Evolutionary conservation across 2,329 filamentous ascomycete genomes (phyloP), one percentile per base, ranked within the genome.

Genomic region (Byssochlamys sp.): DNA sequence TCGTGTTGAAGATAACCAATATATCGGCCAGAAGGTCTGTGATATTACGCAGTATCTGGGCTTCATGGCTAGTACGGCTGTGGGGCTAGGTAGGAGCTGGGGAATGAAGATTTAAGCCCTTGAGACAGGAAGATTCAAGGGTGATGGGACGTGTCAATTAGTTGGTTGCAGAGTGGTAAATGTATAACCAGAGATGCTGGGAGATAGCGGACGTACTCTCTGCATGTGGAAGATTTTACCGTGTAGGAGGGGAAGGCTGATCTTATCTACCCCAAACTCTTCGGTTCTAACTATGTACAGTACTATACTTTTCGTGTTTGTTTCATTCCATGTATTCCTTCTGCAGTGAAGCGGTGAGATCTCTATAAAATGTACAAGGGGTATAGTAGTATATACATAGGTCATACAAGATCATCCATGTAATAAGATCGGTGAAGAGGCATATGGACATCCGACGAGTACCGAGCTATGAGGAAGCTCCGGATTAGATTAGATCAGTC

Each of bases 81-180:
- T 96, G 57, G 96, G 96, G 68, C 80, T 95, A 55, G 76, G 95
- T 63, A 83, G 91, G 75, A 96, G 90, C 73, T 95, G 91, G 77
- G 92, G 92, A 0, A 78, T 91, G 62, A 86, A 87, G 69, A 84
- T 97, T 71, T 95, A 73, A 79, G 53, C 25, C 49, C n/a, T 12
- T 35, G 49, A 25, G 24, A n/a, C 27, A 48, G 45, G n/a, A 35
- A 45, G 14, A 28, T 26, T 25, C 9, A 9, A 29, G 5, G 28
- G 28, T 9, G 31, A 29, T 58, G 33, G 51, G 49, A 50, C 29
- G 58, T 56, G 14, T 53, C 4, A 25, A 14, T 7, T 53, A 11
- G 24, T 28, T n/a, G 19, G 28, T 24, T 29, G 19, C 12, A 31
- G 39, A 39, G 2, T 19, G n/a, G 9, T 3, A 45, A 45, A 24